Conservation (phyloP, 1,284 basidiomycete species). For the Leccinum solheimii region DNA sequence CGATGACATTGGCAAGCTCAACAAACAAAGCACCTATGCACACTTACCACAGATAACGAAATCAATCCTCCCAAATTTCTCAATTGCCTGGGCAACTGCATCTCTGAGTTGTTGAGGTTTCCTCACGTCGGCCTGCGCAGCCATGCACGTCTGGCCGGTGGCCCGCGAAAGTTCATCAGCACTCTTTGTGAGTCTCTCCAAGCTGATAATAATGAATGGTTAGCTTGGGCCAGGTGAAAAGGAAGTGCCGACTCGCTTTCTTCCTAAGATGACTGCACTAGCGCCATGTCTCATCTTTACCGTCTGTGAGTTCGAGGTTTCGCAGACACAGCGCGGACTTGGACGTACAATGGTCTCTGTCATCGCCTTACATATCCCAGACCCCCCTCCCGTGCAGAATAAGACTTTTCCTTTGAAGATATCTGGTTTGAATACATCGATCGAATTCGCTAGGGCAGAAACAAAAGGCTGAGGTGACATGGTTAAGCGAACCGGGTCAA, state of each 20-base stretch:
- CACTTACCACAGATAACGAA: slow-evolving; percentile 39
- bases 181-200: slow-evolving; percentile 72
- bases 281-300: slow-evolving; percentile 83
- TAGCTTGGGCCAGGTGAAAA: not conserved
- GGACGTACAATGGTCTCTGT: slow-evolving; percentile 71
- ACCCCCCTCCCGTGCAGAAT: slow-evolving; percentile 89
- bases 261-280: slow-evolving; percentile 79
- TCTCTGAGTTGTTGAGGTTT: not conserved
- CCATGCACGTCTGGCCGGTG: slow-evolving; percentile 53
- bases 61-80: slow-evolving; percentile 86
- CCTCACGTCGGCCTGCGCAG: not conserved
- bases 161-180: slow-evolving; percentile 70
- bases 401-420: slow-evolving; percentile 92
- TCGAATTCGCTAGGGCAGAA: slow-evolving; percentile 52
- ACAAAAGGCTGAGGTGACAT: slow-evolving; percentile 25
- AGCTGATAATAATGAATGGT: slow-evolving; percentile 41
- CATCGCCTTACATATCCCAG: slow-evolving; percentile 92
- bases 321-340: not conserved
- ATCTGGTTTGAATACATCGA: slow-evolving; percentile 69
- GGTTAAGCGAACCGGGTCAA: not conserved
- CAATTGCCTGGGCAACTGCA: slow-evolving; percentile 61
- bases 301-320: not conserved
- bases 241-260: slow-evolving; percentile 63
- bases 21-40: not conserved
- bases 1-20: not conserved